A percentile compares a stretch with the other conserved stretches of the same genome.
Conservation (phyloP, 2,329 filamentous ascomycete genomes). For the Exophiala sp. region DNA sequence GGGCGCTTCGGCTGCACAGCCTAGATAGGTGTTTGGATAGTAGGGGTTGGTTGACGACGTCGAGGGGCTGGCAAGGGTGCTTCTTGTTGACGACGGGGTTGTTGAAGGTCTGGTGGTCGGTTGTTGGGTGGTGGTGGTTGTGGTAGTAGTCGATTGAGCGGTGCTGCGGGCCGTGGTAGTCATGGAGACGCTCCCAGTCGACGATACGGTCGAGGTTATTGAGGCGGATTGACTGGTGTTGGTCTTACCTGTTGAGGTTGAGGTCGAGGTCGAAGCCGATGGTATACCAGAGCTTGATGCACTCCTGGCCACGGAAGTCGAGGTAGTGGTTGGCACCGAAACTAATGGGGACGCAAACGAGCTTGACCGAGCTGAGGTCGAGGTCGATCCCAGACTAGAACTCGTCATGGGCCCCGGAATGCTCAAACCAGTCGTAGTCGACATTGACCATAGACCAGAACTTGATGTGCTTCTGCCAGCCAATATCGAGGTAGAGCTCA, state of each 20-base stretch:
- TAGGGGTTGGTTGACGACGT: slow-evolving; percentile 3
- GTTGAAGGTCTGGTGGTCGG: background rate
- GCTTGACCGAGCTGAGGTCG: background rate
- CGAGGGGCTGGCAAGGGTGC: too few relatives aligned
- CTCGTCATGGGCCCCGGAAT: background rate
- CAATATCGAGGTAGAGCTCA: background rate
- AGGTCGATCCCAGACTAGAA: background rate
- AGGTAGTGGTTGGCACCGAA: background rate
- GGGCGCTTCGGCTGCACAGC: slow-evolving; percentile 18
- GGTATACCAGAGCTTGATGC: too few relatives aligned
- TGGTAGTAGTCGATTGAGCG: too few relatives aligned
- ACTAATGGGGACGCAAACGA: background rate
- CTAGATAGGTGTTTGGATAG: slow-evolving; percentile 13
- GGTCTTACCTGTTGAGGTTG: too few relatives aligned
- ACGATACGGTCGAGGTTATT: too few relatives aligned
- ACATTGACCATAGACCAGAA: too few relatives aligned
- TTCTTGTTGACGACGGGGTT: slow-evolving; percentile 1
- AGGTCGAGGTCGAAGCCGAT: background rate
- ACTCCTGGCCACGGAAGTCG: background rate
- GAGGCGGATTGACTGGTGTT: too few relatives aligned
- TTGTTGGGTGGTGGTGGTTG: too few relatives aligned
- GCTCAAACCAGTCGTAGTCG: background rate
- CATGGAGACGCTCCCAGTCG: too few relatives aligned
- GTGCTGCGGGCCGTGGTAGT: too few relatives aligned
- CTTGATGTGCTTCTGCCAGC: background rate